phyloP scores from a whole-genome alignment of 441 rosid genomes.

The Metrosideros polymorpha region DNA sequence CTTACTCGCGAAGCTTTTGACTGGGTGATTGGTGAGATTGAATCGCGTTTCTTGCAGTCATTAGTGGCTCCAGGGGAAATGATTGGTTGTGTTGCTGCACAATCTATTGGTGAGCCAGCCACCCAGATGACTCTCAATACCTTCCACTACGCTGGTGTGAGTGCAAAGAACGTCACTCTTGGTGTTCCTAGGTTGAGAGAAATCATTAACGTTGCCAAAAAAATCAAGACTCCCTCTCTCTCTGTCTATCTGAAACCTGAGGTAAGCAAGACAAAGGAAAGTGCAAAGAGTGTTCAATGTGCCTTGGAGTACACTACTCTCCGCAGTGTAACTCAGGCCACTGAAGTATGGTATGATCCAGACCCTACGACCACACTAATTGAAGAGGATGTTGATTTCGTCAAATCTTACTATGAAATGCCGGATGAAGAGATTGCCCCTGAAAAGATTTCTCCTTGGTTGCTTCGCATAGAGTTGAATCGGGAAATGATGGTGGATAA shows the following conservation, averaged over 20 bases:
- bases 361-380: constrained; percentile 91
- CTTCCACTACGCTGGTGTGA: constrained; percentile 99
- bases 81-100: constrained; percentile 99
- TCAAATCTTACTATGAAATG: constrained; percentile 94
- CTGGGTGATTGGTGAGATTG: constrained; percentile 98
- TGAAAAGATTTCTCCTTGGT: constrained; percentile 94
- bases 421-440: constrained; percentile 97
- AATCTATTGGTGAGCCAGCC: constrained; percentile 99
- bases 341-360: constrained; percentile 99
- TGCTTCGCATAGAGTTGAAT: constrained; percentile 94
- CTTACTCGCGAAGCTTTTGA: constrained; percentile 97
- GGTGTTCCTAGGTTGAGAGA: constrained; percentile 98
- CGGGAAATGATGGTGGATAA: constrained; percentile 99
- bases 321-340: constrained; percentile 92
- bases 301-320: constrained; percentile 97
- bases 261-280: constrained; percentile 76
- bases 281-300: constrained; percentile 95
- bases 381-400: constrained; percentile 90
- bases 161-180: constrained; percentile 98
- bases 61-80: constrained; percentile 96
- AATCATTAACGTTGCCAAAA: constrained; percentile 94
- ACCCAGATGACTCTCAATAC: constrained; percentile 99
- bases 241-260: constrained; percentile 77
- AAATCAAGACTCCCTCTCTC: constrained; percentile 94
- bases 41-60: constrained; percentile 87